Evolutionary conservation across 2,329 filamentous ascomycete species (phyloP).

Genomic region (Scytalidium sp.): DNA sequence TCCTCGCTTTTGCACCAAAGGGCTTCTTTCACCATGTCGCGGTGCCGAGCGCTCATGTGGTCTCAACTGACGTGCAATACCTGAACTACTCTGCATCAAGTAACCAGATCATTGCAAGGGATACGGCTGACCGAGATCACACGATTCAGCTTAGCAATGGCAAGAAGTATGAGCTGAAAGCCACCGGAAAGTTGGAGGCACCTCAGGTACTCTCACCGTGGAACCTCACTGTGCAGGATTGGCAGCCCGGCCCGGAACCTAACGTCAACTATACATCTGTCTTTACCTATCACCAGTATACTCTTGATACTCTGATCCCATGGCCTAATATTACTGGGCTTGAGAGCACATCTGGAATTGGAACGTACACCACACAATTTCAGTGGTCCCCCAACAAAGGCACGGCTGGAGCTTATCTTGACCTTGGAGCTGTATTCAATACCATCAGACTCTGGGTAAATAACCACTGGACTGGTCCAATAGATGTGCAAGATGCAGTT

Average conservation of each 20-base stretch:
- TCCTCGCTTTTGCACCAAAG: constrained; percentile 1
- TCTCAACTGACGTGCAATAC: neutral
- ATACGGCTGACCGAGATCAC: neutral
- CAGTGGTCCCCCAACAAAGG: neutral
- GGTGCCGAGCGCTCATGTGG: neutral
- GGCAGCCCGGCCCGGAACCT: constrained; percentile 2
- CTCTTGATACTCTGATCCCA: constrained; percentile 1
- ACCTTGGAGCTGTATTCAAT: neutral
- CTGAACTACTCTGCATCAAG: neutral
- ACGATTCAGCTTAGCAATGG: neutral
- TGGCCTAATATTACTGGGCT: constrained; percentile 3
- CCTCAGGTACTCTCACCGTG: neutral
- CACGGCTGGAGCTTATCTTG: neutral
- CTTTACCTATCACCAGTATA: constrained; percentile 1
- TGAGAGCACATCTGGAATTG: constrained; percentile 2
- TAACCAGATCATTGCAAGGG: neutral
- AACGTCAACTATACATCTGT: constrained; percentile 1
- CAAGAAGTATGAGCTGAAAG: neutral
- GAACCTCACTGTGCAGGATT: constrained; percentile 3
- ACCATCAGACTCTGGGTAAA: neutral
- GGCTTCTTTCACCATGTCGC: neutral
- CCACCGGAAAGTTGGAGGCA: neutral
- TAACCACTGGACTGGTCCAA: neutral
- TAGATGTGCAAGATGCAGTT: constrained; percentile 2
- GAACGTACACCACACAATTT: constrained; percentile 3